Percentiles rank a stretch among this genome's conserved stretches.
Conservation (phyloP, 441 rosid species). For the Kokia cookei region DNA sequence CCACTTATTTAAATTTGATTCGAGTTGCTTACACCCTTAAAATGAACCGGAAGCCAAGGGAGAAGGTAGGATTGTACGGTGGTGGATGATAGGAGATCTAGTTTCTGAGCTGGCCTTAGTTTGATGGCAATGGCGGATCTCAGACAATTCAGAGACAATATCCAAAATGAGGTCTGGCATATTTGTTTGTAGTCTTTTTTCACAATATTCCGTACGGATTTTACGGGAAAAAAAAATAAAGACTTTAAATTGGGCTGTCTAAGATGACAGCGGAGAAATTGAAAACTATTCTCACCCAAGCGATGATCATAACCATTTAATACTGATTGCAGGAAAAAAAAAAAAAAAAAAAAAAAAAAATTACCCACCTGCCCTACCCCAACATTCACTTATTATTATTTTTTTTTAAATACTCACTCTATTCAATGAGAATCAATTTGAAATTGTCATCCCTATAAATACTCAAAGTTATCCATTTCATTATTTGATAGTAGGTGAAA, state of each 20-base stretch:
- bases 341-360: no score
- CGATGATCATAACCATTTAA: no score
- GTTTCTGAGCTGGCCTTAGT: conserved; percentile 7
- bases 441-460: no score
- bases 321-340: no score
- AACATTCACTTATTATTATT: no score
- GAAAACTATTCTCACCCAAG: background rate
- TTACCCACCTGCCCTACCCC: no score
- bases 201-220: conserved; percentile 10
- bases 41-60: background rate
- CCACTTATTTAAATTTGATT: no score
- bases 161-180: conserved; percentile 8
- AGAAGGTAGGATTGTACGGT: background rate
- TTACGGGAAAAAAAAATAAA: background rate
- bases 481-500: no score
- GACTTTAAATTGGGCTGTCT: background rate
- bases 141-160: conserved; percentile 6
- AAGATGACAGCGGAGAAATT: background rate
- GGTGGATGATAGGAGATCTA: background rate
- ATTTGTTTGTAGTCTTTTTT: background rate
- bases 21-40: no score
- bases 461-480: no score
- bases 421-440: no score
- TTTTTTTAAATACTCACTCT: no score
- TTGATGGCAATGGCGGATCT: background rate